phyloP scores from a whole-genome alignment of 139 green algal genomes.

The Eudorina sp. region DNA sequence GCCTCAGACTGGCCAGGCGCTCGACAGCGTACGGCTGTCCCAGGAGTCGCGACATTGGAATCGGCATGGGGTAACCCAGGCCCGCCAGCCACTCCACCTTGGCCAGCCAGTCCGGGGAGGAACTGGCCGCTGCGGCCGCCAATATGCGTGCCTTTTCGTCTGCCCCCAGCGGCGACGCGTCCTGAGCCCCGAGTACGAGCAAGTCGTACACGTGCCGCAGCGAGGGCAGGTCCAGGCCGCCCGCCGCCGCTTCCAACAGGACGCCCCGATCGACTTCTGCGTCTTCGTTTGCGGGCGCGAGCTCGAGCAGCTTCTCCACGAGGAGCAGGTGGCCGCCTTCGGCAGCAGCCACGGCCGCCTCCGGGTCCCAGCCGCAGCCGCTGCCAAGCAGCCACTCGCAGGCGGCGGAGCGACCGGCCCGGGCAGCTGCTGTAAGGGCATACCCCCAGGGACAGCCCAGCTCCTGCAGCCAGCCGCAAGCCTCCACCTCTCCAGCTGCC shows the following conservation, averaged over 20 bases:
- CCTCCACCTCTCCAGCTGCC: neutral
- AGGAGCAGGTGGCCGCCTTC: neutral
- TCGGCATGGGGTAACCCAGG: neutral
- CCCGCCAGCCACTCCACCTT: constrained; percentile 16
- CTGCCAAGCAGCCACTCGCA: neutral
- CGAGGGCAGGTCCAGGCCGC: neutral
- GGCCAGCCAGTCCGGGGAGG: neutral
- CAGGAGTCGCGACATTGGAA: too few relatives aligned
- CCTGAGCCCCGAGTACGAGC: too few relatives aligned
- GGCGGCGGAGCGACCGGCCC: neutral
- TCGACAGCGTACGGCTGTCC: neutral
- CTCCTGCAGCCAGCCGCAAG: neutral
- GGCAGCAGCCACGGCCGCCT: neutral
- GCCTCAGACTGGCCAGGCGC: too few relatives aligned
- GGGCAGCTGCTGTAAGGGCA: neutral
- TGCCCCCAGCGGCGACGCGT: too few relatives aligned
- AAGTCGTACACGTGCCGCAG: neutral
- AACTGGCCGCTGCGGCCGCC: neutral
- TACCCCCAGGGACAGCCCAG: neutral
- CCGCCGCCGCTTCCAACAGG: neutral
- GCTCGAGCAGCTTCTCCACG: neutral
- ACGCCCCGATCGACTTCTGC: too few relatives aligned
- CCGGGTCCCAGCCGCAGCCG: neutral
- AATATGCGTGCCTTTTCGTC: too few relatives aligned
- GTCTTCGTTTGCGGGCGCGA: too few relatives aligned